phyloP scores from a whole-genome alignment of 768 basidiomycete species.

The Russula brevipes region DNA sequence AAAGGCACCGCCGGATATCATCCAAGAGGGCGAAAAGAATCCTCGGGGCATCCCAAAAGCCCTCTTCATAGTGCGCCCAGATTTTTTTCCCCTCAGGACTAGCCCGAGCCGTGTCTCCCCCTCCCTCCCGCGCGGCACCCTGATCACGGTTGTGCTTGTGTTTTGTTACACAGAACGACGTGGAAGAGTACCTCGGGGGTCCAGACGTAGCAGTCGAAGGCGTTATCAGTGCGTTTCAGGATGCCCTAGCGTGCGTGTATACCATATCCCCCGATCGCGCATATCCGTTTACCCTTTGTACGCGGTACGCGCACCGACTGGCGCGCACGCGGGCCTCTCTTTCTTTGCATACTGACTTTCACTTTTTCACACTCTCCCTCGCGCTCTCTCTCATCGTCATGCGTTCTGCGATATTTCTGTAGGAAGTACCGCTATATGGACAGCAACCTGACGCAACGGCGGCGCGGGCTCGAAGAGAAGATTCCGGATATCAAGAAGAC shows the following conservation, averaged over 20 bases:
- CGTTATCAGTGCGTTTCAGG: constrained; percentile 77
- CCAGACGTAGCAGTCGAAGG: constrained; percentile 72
- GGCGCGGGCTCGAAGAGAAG: constrained; percentile 81
- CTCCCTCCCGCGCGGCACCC: background rate
- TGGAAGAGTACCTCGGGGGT: constrained; percentile 80
- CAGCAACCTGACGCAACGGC: constrained; percentile 69
- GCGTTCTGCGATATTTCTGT: constrained; percentile 2
- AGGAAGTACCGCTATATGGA: constrained; percentile 99
- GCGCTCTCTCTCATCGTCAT: background rate
- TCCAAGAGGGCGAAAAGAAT: constrained; percentile 49
- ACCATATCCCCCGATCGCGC: constrained; percentile 5
- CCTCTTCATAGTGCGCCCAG: constrained; percentile 76
- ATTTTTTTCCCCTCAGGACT: background rate
- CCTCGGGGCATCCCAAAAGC: constrained; percentile 93
- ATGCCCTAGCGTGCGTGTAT: constrained; percentile 81
- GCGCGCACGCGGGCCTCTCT: background rate
- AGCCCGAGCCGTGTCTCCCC: background rate
- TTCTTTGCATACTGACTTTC: background rate
- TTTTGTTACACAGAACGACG: constrained; percentile 59
- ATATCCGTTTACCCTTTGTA: too few species aligned
- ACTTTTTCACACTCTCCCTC: background rate
- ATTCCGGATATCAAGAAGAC: constrained; percentile 96
- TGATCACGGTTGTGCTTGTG: background rate
- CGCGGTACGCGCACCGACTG: background rate
- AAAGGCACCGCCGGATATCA: constrained; percentile 28